Conservation (phyloP, 345 rosid species). For the Salix udensis region DNA sequence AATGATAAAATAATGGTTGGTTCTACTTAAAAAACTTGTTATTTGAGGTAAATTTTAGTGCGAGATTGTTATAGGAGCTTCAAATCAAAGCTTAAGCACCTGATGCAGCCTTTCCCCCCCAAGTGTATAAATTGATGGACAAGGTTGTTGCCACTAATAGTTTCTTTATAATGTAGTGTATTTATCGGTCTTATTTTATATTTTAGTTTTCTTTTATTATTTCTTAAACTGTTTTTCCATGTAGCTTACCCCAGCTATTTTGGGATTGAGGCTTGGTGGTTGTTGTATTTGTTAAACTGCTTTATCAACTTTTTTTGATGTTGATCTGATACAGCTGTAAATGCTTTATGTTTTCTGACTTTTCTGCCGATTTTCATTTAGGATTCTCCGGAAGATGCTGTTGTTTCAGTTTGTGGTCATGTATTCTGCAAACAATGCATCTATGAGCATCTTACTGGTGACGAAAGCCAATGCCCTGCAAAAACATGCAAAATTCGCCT, state of each 20-base stretch:
- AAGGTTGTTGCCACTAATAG: not conserved
- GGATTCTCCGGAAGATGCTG: slow-evolving; percentile 99
- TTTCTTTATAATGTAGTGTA: not conserved
- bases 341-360: slow-evolving; percentile 1
- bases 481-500: slow-evolving; percentile 62
- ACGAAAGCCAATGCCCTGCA: slow-evolving; percentile 64
- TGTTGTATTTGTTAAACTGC: not conserved
- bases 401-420: slow-evolving; percentile 79
- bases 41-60: not conserved
- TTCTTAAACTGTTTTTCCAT: not conserved
- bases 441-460: slow-evolving; percentile 67
- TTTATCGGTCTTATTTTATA: not conserved
- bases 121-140: not conserved
- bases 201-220: not conserved
- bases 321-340: not conserved
- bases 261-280: not conserved
- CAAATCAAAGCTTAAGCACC: not conserved
- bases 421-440: slow-evolving; percentile 94
- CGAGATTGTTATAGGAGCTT: not conserved
- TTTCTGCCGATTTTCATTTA: slow-evolving; percentile 23
- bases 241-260: not conserved
- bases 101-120: not conserved
- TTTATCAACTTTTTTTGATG: not conserved
- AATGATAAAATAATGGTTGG: not conserved
- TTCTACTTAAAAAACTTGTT: not conserved